Evolutionary conservation across 2,329 filamentous ascomycete genomes (phyloP).

Genomic region (Paracamarosporium sp.): DNA sequence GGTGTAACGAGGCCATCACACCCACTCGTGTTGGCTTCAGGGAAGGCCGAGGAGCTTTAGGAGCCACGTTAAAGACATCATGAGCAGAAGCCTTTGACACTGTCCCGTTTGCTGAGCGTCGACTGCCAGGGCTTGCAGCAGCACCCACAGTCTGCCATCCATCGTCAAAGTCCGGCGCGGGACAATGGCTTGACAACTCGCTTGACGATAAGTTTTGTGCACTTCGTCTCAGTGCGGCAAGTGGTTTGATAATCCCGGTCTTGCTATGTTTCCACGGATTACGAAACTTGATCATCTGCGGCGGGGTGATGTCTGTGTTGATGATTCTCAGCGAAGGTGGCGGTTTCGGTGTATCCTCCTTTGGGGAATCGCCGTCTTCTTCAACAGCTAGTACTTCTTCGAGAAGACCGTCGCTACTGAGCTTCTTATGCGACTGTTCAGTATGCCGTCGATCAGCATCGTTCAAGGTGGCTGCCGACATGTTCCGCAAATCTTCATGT

Average conservation of each 20-base stretch:
- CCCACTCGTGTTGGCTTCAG: neutral
- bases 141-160: neutral
- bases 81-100: neutral
- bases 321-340: neutral
- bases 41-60: neutral
- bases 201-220: neutral
- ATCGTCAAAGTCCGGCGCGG: neutral
- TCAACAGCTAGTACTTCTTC: slow-evolving; percentile 14
- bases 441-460: slow-evolving; percentile 27
- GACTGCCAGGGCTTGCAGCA: neutral
- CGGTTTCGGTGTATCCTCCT: neutral
- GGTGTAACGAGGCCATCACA: neutral
- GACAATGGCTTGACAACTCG: neutral
- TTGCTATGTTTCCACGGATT: neutral
- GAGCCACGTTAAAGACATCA: neutral
- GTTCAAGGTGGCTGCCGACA: neutral
- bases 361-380: neutral
- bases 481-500: neutral
- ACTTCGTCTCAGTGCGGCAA: slow-evolving; percentile 1
- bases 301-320: neutral
- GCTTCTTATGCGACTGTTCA: slow-evolving; percentile 21
- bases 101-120: neutral
- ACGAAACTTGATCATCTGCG: neutral
- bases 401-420: slow-evolving; percentile 24
- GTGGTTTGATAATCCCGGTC: neutral